These are phyloP conservation scores for Blastomyces gilchristii DNA, from an alignment of 2,329 filamentous ascomycete species.

Conservation along the genomic window DNA sequence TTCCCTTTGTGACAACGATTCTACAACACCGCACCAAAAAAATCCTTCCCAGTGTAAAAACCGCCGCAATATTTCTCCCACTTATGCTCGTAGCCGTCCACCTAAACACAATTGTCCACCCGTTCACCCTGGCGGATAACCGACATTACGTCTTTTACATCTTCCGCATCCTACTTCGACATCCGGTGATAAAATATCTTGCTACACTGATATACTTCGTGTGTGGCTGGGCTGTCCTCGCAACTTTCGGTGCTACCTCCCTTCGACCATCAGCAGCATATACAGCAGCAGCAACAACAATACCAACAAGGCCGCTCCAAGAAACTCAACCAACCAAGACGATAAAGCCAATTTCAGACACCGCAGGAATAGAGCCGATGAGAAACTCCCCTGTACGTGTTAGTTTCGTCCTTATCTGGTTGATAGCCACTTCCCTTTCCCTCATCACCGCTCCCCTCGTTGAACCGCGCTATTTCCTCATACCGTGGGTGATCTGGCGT, in stretches of 20 bases:
- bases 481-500: slow-evolving; percentile 90
- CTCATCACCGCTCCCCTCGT: slow-evolving; percentile 84
- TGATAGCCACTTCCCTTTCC: slow-evolving; percentile 64
- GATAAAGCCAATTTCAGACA: slow-evolving; percentile 9
- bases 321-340: slow-evolving; percentile 12
- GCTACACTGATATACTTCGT: slow-evolving; percentile 61
- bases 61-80: slow-evolving; percentile 26
- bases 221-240: slow-evolving; percentile 59
- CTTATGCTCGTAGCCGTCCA: slow-evolving; percentile 48
- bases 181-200: slow-evolving; percentile 54
- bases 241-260: slow-evolving; percentile 43
- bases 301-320: not conserved
- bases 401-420: slow-evolving; percentile 50
- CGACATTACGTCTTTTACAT: slow-evolving; percentile 96
- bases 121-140: slow-evolving; percentile 93
- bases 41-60: slow-evolving; percentile 23
- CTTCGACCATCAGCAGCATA: not conserved
- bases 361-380: not conserved
- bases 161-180: slow-evolving; percentile 71
- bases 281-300: not conserved
- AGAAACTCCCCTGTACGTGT: slow-evolving; percentile 22
- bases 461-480: slow-evolving; percentile 90
- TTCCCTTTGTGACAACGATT: slow-evolving; percentile 40
- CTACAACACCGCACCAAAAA: slow-evolving; percentile 21
- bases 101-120: slow-evolving; percentile 87